Conservation (phyloP, 2,329 filamentous ascomycete species). For the Neopestalotiopsis clavispora region DNA sequence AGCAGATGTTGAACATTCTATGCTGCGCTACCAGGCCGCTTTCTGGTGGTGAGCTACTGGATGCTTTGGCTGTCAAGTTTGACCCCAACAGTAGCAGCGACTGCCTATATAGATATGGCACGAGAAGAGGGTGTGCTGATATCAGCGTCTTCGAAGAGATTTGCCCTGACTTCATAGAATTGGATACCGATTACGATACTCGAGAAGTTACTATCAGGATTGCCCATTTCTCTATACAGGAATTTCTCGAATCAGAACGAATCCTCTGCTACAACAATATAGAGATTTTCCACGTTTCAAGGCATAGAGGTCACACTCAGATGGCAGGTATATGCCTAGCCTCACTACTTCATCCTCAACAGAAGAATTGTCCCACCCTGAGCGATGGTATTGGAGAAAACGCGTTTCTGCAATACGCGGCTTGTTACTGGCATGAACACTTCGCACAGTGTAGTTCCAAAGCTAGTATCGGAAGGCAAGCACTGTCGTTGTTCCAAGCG, state of each 20-base stretch:
- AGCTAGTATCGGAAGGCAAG: not conserved
- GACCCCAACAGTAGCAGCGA: not conserved
- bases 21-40: slow-evolving; percentile 14
- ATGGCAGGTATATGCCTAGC: slow-evolving; percentile 10
- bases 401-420: slow-evolving; percentile 3
- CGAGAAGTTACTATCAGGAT: not conserved
- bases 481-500: not conserved
- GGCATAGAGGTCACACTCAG: not conserved
- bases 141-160: not conserved
- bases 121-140: not conserved
- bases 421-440: slow-evolving; percentile 6
- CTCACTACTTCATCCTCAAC: not conserved
- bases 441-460: not conserved
- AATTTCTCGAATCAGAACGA: slow-evolving; percentile 14
- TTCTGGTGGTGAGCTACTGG: not conserved
- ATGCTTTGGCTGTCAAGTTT: slow-evolving; percentile 10
- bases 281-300: not conserved
- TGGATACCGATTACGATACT: not conserved
- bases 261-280: not conserved
- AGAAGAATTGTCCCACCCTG: not conserved
- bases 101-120: not conserved
- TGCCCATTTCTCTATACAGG: slow-evolving; percentile 14
- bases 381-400: not conserved
- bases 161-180: slow-evolving; percentile 11
- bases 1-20: not conserved